Evolutionary conservation across 495 filamentous ascomycete species (phyloP).

Genomic region (Talaromyces stipitatus): DNA sequence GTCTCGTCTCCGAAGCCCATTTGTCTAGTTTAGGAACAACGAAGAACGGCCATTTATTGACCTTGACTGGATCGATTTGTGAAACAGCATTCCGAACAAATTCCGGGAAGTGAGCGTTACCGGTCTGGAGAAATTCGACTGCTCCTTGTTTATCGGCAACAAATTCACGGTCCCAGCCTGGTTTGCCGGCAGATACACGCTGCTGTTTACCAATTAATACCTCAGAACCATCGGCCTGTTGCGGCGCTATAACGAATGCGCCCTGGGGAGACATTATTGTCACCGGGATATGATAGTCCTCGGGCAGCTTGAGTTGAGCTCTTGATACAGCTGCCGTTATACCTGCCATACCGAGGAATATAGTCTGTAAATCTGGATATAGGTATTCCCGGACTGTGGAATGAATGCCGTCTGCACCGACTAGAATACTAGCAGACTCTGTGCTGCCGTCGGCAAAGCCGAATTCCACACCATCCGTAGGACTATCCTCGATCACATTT

Average conservation of each 20-base stretch:
- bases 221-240: slow-evolving; percentile 35
- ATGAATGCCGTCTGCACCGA: slow-evolving; percentile 46
- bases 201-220: slow-evolving; percentile 35
- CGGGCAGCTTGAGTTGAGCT: slow-evolving; percentile 12
- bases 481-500: slow-evolving; percentile 24
- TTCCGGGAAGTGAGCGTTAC: slow-evolving; percentile 22
- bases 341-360: slow-evolving; percentile 20
- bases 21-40: slow-evolving; percentile 26
- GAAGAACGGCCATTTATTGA: slow-evolving; percentile 37
- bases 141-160: slow-evolving; percentile 26
- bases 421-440: slow-evolving; percentile 22
- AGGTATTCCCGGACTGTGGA: slow-evolving; percentile 33
- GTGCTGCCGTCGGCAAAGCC: slow-evolving; percentile 31
- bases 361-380: slow-evolving; percentile 21
- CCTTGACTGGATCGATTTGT: slow-evolving; percentile 16
- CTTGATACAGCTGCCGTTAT: slow-evolving; percentile 22
- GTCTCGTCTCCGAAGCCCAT: slow-evolving; percentile 24
- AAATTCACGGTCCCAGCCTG: slow-evolving; percentile 25
- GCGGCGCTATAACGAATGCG: slow-evolving; percentile 40
- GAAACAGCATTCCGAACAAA: slow-evolving; percentile 28
- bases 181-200: slow-evolving; percentile 19
- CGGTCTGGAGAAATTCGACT: slow-evolving; percentile 21
- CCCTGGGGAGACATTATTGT: slow-evolving; percentile 33
- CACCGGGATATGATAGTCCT: slow-evolving; percentile 30
- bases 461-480: slow-evolving; percentile 25